Conservation (phyloP, 768 basidiomycete species). For the Jaapia argillacea region DNA sequence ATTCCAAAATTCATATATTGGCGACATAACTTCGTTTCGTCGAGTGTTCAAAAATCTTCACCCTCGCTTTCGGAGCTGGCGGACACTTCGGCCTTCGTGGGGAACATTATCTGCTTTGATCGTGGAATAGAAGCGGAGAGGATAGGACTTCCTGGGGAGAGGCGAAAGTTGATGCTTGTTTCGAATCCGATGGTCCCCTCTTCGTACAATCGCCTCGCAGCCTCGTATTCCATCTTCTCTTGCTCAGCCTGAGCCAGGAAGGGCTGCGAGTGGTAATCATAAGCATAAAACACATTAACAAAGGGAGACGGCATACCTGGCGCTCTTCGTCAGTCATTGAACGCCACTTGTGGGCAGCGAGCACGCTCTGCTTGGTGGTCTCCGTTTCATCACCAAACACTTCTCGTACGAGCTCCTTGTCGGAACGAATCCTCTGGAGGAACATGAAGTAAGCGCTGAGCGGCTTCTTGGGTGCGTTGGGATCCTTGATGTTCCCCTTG, state of each 20-base stretch:
- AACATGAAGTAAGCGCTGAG: constrained; percentile 94
- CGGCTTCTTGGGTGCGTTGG: constrained; percentile 94
- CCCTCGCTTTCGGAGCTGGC: constrained; percentile 61
- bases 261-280: constrained; percentile 41
- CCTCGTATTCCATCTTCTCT: constrained; percentile 91
- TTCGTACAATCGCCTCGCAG: constrained; percentile 78
- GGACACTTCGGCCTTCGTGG: constrained; percentile 44
- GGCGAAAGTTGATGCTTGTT: constrained; percentile 76
- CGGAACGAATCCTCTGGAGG: constrained; percentile 79
- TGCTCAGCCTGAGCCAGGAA: constrained; percentile 91
- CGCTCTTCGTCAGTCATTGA: constrained; percentile 90
- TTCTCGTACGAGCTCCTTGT: constrained; percentile 59
- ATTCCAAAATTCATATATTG: too few relatives aligned
- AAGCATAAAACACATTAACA: constrained; percentile 6
- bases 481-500: constrained; percentile 93
- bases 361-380: constrained; percentile 89
- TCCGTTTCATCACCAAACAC: constrained; percentile 88
- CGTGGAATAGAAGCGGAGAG: constrained; percentile 27
- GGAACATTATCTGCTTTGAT: constrained; percentile 22
- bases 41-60: too few relatives aligned
- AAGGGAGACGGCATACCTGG: constrained; percentile 43
- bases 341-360: constrained; percentile 90
- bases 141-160: constrained; percentile 59
- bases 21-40: too few relatives aligned
- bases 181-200: constrained; percentile 63